Conservation (phyloP, 139 green algal genomes). For the Micractinium sp. region DNA sequence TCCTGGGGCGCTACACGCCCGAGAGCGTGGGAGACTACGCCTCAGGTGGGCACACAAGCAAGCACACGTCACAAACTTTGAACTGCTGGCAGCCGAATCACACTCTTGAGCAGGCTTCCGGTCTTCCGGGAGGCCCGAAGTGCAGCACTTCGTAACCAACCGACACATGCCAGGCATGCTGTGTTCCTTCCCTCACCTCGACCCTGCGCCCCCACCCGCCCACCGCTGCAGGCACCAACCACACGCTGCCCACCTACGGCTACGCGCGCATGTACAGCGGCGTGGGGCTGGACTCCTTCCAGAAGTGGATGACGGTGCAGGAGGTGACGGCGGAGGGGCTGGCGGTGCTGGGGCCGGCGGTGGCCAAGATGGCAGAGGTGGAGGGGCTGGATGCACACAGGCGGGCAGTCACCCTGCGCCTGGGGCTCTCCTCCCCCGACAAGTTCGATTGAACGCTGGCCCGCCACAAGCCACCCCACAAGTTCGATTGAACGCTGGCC, state of each 20-base stretch:
- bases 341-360: constrained; percentile 80
- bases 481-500: constrained; percentile 29
- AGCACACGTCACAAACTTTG: too few species aligned
- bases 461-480: not conserved
- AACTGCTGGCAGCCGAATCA: not conserved
- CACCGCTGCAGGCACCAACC: constrained; percentile 88
- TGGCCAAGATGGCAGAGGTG: constrained; percentile 95
- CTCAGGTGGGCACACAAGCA: constrained; percentile 36
- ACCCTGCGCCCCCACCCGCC: not conserved
- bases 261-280: constrained; percentile 98
- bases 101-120: not conserved
- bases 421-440: constrained; percentile 57
- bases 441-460: constrained; percentile 33
- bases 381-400: constrained; percentile 96
- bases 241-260: constrained; percentile 97
- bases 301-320: constrained; percentile 99
- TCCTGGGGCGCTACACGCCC: constrained; percentile 94
- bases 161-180: too few species aligned
- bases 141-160: not conserved
- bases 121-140: too few species aligned
- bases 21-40: constrained; percentile 99
- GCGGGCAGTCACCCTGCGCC: constrained; percentile 90
- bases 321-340: constrained; percentile 82
- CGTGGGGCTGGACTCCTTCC: constrained; percentile 94
- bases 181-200: not conserved